A percentile compares a stretch with the other conserved stretches of the same genome.
These are phyloP conservation scores for Mortierella sp. DNA, from an alignment of 371 early-diverging fungal species.

Conservation along the genomic window DNA sequence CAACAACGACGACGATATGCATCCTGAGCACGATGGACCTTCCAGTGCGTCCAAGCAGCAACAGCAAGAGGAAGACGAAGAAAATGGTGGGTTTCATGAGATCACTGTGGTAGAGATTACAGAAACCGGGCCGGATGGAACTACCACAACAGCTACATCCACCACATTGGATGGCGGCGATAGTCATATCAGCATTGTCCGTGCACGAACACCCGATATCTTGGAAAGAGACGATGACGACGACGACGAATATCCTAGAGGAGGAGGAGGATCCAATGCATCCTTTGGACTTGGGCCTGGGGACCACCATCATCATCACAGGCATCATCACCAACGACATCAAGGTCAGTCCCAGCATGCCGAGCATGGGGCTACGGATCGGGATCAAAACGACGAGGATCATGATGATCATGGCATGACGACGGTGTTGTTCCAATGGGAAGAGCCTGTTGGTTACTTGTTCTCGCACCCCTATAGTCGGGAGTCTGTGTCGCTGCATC, in stretches of 20 bases:
- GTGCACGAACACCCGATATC: conserved; percentile 46
- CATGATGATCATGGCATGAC: conserved; percentile 16
- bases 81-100: conserved; percentile 1
- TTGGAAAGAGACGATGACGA: conserved; percentile 12
- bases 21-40: too few relatives aligned
- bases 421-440: conserved; percentile 47
- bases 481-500: conserved; percentile 35
- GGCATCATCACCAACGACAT: not conserved
- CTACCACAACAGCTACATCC: conserved; percentile 15
- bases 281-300: not conserved
- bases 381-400: conserved; percentile 5
- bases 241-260: not conserved
- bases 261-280: not conserved
- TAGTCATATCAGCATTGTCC: conserved; percentile 12
- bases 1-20: conserved; percentile 2
- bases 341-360: not conserved
- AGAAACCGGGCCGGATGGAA: conserved; percentile 29
- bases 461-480: conserved; percentile 43
- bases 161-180: not conserved
- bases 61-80: conserved; percentile 6
- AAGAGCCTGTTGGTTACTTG: conserved; percentile 48
- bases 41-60: too few relatives aligned
- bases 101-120: conserved; percentile 35
- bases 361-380: too few relatives aligned
- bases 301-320: not conserved